Percentiles rank a stretch among this genome's conserved stretches.
Conservation (phyloP, 352 stramenopile species). For the Phytopythium helicoides region DNA sequence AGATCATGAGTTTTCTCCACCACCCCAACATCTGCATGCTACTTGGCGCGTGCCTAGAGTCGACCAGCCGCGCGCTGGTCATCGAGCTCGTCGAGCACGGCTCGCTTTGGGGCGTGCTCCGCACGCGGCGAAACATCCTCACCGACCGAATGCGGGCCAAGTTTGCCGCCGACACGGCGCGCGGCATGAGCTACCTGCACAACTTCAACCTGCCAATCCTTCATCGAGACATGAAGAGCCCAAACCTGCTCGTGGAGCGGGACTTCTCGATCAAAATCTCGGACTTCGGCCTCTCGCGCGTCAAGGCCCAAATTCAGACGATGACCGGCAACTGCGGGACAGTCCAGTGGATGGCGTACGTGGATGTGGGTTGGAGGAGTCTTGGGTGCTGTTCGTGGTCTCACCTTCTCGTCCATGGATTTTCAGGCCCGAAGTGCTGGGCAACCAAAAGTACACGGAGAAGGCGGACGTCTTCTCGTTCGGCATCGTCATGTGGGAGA, state of each 20-base stretch:
- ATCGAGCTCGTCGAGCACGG: slow-evolving; percentile 93
- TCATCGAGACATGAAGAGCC: slow-evolving; percentile 89
- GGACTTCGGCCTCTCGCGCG: slow-evolving; percentile 89
- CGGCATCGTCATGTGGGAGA: slow-evolving; percentile 93
- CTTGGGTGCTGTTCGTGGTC: neutral
- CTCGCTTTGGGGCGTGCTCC: slow-evolving; percentile 93
- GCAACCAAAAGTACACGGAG: slow-evolving; percentile 91
- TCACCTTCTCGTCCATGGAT: neutral
- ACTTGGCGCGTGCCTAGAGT: slow-evolving; percentile 93
- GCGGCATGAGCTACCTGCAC: slow-evolving; percentile 89
- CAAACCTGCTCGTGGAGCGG: slow-evolving; percentile 85
- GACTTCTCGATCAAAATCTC: slow-evolving; percentile 90
- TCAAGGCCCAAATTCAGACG: slow-evolving; percentile 90
- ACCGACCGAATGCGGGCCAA: slow-evolving; percentile 40
- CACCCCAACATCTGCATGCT: slow-evolving; percentile 98
- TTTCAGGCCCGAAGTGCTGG: slow-evolving; percentile 78
- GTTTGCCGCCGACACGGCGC: slow-evolving; percentile 74
- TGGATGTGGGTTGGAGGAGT: slow-evolving; percentile 15
- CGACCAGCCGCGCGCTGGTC: slow-evolving; percentile 93
- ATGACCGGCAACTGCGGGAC: slow-evolving; percentile 93
- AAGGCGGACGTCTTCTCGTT: slow-evolving; percentile 94
- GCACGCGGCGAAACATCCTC: slow-evolving; percentile 38
- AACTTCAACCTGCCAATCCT: slow-evolving; percentile 84
- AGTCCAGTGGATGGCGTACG: slow-evolving; percentile 86
- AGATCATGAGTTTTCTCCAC: slow-evolving; percentile 88